Percentiles rank a stretch among this genome's conserved stretches.
Evolutionary conservation across 768 basidiomycete species (phyloP).

Genomic region (Suillus sp.): DNA sequence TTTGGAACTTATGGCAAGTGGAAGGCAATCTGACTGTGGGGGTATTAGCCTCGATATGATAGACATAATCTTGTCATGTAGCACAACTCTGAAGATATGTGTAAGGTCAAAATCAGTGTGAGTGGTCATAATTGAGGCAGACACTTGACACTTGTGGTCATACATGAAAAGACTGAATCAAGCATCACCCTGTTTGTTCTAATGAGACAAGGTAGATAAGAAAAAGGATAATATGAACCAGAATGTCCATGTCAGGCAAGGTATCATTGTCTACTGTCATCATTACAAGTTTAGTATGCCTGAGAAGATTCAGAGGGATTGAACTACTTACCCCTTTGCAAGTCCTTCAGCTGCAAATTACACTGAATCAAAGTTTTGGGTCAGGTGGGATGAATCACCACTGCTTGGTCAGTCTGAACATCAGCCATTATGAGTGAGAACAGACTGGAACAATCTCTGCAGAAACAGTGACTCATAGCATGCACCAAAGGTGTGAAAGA

Average conservation of each 20-base stretch:
- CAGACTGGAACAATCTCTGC: neutral
- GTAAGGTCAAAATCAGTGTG: neutral
- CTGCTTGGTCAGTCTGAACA: neutral
- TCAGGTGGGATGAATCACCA: neutral
- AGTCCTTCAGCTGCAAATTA: neutral
- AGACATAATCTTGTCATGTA: neutral
- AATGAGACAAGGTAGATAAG: neutral
- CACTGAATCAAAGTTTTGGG: neutral
- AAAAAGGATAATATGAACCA: neutral
- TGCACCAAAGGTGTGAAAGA: neutral
- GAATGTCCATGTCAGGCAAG: neutral
- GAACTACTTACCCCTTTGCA: neutral
- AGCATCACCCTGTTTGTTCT: neutral
- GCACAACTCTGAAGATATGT: neutral
- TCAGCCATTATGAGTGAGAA: neutral
- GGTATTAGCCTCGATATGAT: neutral
- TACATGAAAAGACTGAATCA: neutral
- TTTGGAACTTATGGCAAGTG: neutral
- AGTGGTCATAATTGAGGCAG: neutral
- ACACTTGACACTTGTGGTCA: neutral
- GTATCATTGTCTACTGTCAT: accelerated
- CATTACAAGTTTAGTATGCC: neutral
- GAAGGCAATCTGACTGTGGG: neutral
- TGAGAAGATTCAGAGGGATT: neutral
- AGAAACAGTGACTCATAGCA: neutral